Conservation (phyloP, 768 basidiomycete genomes). For the Pilatotrama ljubarskyi region DNA sequence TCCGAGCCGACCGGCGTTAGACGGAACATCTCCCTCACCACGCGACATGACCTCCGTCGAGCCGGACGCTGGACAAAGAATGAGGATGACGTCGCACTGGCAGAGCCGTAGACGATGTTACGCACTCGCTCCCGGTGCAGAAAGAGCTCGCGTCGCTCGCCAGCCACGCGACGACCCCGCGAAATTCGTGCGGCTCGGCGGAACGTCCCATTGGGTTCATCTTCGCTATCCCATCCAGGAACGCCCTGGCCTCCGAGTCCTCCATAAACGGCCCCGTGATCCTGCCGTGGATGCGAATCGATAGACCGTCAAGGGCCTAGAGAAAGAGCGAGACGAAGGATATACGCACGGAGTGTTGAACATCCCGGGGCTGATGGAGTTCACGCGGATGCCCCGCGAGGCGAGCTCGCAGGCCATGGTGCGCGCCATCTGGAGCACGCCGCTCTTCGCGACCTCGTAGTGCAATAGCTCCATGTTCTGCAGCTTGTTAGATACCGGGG, state of each 20-base stretch:
- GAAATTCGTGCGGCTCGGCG: conserved; percentile 64
- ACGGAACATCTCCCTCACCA: conserved; percentile 43
- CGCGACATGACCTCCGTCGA: conserved; percentile 59
- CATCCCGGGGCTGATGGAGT: conserved; percentile 72
- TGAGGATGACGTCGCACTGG: neutral
- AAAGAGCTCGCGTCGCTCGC: conserved; percentile 47
- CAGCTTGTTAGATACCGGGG: neutral
- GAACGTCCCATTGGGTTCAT: conserved; percentile 60
- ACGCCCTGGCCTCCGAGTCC: too few species aligned
- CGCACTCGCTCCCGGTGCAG: conserved; percentile 78
- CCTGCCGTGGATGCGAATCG: too few species aligned
- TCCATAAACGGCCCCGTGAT: too few species aligned
- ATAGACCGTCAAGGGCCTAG: too few species aligned
- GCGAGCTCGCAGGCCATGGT: conserved; percentile 82
- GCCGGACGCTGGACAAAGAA: conserved; percentile 45
- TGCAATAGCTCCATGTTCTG: conserved; percentile 71
- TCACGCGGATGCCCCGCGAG: conserved; percentile 62
- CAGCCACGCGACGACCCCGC: conserved; percentile 63
- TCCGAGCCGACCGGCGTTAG: neutral
- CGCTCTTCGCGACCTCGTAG: conserved; percentile 76
- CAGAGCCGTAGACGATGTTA: neutral
- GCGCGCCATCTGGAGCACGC: conserved; percentile 74
- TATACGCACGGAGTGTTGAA: conserved; percentile 62
- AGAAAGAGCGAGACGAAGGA: too few species aligned
- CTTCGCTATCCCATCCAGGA: conserved; percentile 61